Conservation (phyloP, 192 early-diverging fungal species). For the Phlyctochytrium arcticum region DNA sequence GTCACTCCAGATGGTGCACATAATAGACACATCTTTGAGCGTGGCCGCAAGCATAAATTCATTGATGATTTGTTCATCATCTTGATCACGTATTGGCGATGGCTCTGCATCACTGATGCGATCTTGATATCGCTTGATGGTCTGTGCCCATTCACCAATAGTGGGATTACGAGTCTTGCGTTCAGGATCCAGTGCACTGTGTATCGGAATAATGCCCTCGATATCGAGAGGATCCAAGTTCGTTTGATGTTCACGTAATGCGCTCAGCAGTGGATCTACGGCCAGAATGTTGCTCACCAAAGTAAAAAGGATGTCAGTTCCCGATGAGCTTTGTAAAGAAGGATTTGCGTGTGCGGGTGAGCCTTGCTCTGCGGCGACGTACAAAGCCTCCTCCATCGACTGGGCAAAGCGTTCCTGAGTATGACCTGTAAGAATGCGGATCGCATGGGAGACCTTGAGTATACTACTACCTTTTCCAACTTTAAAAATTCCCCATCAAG, state of each 20-base stretch:
- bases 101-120: not conserved
- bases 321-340: too few species aligned
- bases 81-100: not conserved
- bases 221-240: conserved; percentile 28
- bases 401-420: too few species aligned
- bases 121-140: not conserved
- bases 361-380: too few species aligned
- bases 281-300: not conserved
- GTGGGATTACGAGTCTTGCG: not conserved
- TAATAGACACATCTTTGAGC: conserved; percentile 73
- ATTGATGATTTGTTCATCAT: not conserved
- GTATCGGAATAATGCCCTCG: conserved; percentile 11
- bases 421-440: too few species aligned
- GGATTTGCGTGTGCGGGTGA: too few species aligned
- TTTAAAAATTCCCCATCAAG: conserved; percentile 29
- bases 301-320: not conserved
- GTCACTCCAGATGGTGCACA: conserved; percentile 47
- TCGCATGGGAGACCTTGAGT: too few species aligned
- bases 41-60: conserved; percentile 70
- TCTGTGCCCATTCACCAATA: conserved; percentile 12
- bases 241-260: conserved; percentile 13
- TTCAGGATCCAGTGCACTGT: not conserved
- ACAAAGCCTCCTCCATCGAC: too few species aligned
- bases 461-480: conserved; percentile 4
- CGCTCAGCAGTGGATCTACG: not conserved